Evolutionary conservation across 805 yeast species (phyloP), one percentile per base, ranked within the genome.

Genomic region (Metschnikowia picachoensis): DNA sequence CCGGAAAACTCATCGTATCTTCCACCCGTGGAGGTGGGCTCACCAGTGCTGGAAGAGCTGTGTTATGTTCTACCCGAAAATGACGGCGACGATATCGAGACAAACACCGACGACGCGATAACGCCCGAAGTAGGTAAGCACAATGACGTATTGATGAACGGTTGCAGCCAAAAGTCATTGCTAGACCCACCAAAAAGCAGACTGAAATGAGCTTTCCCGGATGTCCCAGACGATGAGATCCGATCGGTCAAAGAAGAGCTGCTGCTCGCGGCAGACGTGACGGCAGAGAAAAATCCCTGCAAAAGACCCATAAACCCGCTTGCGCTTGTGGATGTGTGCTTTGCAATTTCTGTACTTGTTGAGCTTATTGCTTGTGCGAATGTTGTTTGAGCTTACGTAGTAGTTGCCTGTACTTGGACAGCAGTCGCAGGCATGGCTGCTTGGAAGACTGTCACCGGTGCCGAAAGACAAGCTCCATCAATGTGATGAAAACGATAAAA

Each of bases 1-100:
- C 50, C 49, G 49, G 48, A 46, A 34, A 57, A 52, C 17, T 47
- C 55, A n/a, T 54, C 55, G 37, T 56, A 58, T 38, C 55, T 43
- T 8, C 50, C 56, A 8, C 51, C 52, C 1, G 49, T 37, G 25
- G 51, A 41, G 2, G 50, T 30, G 12, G 47, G 7, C 7, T 27
- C n/a, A 11, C 48, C 8, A 3, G 37, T 27, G 15, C n/a, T 13
- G 30, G 40, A 37, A 12, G 52, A 40, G 12, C 41, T 28, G 1
- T 3, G 7, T 3, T 20, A 4, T 14, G 34, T 27, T 10, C 14
- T 25, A 12, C 30, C n/a, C 15, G 43, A 20, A 20, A 7, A 20
- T 20, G 25, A 20, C 25, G 25, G 7, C 4, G 25, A 20, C 7
- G 25, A 20, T 20, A 7, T 20, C 25, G 7, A 7, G 25, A 7